Base-by-base conservation (phyloP, 164 flowering plant species). In the Protea cynaroides region DNA sequence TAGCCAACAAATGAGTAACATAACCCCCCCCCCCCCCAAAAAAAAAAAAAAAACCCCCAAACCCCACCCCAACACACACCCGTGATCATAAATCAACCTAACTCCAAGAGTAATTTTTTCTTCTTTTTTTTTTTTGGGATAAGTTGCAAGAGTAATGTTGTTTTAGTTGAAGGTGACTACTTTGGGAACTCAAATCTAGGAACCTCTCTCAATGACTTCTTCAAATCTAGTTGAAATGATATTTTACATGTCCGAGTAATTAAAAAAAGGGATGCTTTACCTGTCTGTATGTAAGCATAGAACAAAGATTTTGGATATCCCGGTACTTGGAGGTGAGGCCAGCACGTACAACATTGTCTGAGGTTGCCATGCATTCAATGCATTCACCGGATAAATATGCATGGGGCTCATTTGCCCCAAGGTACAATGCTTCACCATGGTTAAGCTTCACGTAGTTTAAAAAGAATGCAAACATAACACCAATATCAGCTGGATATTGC, bases 221-320 rank as follows among this genome's bases (percentile, higher is more conserved):
- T 37, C 7, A 37, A 37, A 37, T 37, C 7, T 37, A 37, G 9
- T 37, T 37, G n/a, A n/a, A n/a, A n/a, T n/a, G n/a, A n/a, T n/a
- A n/a, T n/a, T n/a, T n/a, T n/a, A n/a, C n/a, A n/a, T n/a, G n/a
- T n/a, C n/a, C n/a, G n/a, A n/a, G n/a, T n/a, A n/a, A n/a, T n/a
- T n/a, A n/a, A n/a, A 37, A 37, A 37, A 37, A 37, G 4, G 9
- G 40, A 37, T 37, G 7, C n/a, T 4, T 4, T 73, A 84, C 99
- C 92, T 84, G 96, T 66, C 77, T 88, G 75, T 89, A 94, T 23
- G 97, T 88, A 63, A 94, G 88, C 97, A 94, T 92, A 43, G 92
- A 81, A 71, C 97, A 92, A 11, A 92, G 88, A 62, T 89, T 86
- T 63, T 74, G 72, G 47, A 89, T 83, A 76, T 94, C 96, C 25